phyloP scores from a whole-genome alignment of 2,329 filamentous ascomycete genomes.

The Biscogniauxia sp. region DNA sequence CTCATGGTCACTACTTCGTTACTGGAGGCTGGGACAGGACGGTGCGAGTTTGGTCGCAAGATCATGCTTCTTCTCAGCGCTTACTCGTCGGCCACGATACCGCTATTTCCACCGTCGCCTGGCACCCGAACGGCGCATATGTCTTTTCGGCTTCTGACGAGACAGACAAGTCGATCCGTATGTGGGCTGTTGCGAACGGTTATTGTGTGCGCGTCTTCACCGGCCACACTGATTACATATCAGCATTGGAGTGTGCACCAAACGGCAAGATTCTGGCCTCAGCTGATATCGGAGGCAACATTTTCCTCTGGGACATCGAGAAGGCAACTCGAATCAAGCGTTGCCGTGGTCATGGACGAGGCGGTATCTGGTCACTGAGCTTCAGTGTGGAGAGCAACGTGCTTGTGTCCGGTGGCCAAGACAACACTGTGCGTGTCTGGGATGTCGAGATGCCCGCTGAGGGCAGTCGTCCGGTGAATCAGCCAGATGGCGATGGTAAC shows the following conservation, averaged over 20 bases:
- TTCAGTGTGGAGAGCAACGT: slow-evolving; percentile 93
- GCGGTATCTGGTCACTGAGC: slow-evolving; percentile 88
- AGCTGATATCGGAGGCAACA: slow-evolving; percentile 83
- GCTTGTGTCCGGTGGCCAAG: slow-evolving; percentile 84
- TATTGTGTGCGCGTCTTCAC: slow-evolving; percentile 88
- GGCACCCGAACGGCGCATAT: slow-evolving; percentile 93
- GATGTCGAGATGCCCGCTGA: slow-evolving; percentile 76
- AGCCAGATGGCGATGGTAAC: slow-evolving; percentile 37
- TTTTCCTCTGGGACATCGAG: slow-evolving; percentile 92
- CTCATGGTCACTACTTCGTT: slow-evolving; percentile 92
- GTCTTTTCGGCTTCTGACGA: slow-evolving; percentile 89
- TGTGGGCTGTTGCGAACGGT: slow-evolving; percentile 93
- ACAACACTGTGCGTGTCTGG: slow-evolving; percentile 92
- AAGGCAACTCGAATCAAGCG: slow-evolving; percentile 84
- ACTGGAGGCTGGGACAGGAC: slow-evolving; percentile 87
- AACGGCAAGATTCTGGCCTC: slow-evolving; percentile 90
- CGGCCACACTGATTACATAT: slow-evolving; percentile 86
- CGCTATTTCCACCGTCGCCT: slow-evolving; percentile 85
- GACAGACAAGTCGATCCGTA: slow-evolving; percentile 84
- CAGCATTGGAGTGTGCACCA: slow-evolving; percentile 77
- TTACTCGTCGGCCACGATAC: slow-evolving; percentile 91
- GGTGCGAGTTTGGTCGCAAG: slow-evolving; percentile 86
- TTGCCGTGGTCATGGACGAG: slow-evolving; percentile 89
- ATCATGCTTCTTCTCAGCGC: slow-evolving; percentile 84
- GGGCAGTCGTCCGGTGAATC: slow-evolving; percentile 40